phyloP scores from a whole-genome alignment of 1,284 basidiomycete species.

The Erythrobasidium hasegawianum region DNA sequence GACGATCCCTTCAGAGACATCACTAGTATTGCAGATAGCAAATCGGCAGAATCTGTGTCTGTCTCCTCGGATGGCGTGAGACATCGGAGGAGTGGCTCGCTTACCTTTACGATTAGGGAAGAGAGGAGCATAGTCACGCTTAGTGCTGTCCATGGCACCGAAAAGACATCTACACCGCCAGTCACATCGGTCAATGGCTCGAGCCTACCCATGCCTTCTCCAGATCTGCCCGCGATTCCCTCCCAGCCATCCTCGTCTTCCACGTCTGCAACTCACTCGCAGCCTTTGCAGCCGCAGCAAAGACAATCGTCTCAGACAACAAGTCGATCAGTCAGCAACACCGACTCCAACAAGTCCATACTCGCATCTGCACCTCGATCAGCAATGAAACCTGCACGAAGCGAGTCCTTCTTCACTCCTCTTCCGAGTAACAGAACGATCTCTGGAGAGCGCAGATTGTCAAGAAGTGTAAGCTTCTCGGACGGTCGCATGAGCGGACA shows the following conservation, averaged over 20 bases:
- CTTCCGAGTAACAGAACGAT: conserved; percentile 20
- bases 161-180: conserved; percentile 31
- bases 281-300: conserved; percentile 36
- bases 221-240: conserved; percentile 29
- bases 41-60: neutral
- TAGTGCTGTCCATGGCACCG: neutral
- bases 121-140: neutral
- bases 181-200: conserved; percentile 1
- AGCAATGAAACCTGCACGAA: conserved; percentile 15
- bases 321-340: conserved; percentile 30
- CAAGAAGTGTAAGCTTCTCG: conserved; percentile 87
- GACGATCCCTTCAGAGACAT: conserved; percentile 84
- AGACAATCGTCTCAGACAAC: neutral
- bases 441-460: conserved; percentile 48
- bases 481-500: conserved; percentile 82
- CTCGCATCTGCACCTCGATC: conserved; percentile 4
- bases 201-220: conserved; percentile 14
- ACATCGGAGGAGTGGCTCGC: conserved; percentile 28
- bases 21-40: conserved; percentile 59
- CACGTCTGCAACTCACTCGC: conserved; percentile 47
- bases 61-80: neutral
- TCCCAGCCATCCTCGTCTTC: conserved; percentile 12
- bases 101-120: conserved; percentile 5
- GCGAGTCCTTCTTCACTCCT: conserved; percentile 21
- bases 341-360: neutral